Evolutionary conservation across 495 filamentous ascomycete genomes (phyloP).

Genomic region (Annulohypoxylon bovei): DNA sequence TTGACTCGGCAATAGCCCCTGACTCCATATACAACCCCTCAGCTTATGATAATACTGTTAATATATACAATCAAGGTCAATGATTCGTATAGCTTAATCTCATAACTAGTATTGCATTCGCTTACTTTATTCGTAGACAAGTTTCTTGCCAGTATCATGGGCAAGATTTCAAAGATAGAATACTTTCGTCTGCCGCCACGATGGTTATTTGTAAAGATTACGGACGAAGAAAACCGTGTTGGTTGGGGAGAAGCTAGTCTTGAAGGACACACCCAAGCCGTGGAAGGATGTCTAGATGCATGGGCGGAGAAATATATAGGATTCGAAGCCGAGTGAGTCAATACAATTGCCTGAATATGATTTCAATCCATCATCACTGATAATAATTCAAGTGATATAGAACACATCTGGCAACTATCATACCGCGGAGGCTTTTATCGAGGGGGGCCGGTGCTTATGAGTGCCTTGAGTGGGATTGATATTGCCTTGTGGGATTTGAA

Average conservation of each 20-base stretch:
- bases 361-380: background rate
- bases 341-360: background rate
- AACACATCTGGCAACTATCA: slow-evolving; percentile 80
- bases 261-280: slow-evolving; percentile 78
- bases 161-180: slow-evolving; percentile 73
- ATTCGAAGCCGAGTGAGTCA: slow-evolving; percentile 74
- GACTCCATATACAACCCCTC: background rate
- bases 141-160: slow-evolving; percentile 57
- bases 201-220: slow-evolving; percentile 84
- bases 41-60: background rate
- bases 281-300: slow-evolving; percentile 78
- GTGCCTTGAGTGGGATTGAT: slow-evolving; percentile 79
- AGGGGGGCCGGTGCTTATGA: slow-evolving; percentile 87
- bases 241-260: slow-evolving; percentile 86
- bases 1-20: slow-evolving; percentile 4
- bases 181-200: slow-evolving; percentile 79
- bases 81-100: background rate
- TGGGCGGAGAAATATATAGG: slow-evolving; percentile 70
- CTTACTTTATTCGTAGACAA: background rate
- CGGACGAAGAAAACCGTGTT: slow-evolving; percentile 66
- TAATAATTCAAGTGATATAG: slow-evolving; percentile 71
- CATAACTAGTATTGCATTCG: background rate
- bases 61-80: background rate
- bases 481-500: slow-evolving; percentile 89
- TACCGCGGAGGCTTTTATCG: slow-evolving; percentile 80